phyloP scores from a whole-genome alignment of 768 basidiomycete species.

The Hirschioporus abietinus region DNA sequence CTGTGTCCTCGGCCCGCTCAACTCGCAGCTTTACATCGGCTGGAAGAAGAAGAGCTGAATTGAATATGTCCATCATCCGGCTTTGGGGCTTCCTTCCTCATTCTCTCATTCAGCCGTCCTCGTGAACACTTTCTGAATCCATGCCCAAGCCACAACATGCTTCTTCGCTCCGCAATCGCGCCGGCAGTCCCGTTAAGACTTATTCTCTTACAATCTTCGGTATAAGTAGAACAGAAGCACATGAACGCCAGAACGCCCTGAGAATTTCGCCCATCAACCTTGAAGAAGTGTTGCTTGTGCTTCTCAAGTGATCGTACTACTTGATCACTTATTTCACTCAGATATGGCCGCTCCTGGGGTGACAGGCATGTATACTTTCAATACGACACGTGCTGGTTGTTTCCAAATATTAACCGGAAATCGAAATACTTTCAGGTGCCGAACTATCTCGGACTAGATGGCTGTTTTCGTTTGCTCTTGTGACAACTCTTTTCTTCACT shows the following conservation, averaged over 20 bases:
- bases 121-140: background rate
- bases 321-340: background rate
- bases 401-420: background rate
- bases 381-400: too few relatives aligned
- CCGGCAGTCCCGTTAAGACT: background rate
- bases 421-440: slow-evolving; percentile 28
- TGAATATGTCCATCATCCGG: background rate
- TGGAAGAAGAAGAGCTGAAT: background rate
- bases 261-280: background rate
- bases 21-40: background rate
- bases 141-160: background rate
- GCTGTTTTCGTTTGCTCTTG: slow-evolving; percentile 58
- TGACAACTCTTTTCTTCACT: slow-evolving; percentile 74
- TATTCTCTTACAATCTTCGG: background rate
- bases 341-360: background rate
- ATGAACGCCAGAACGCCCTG: background rate
- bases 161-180: background rate
- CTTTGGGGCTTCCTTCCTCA: slow-evolving; percentile 11
- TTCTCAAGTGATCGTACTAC: background rate
- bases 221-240: slow-evolving; percentile 1
- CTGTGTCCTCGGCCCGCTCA: background rate
- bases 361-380: background rate
- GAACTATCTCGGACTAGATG: slow-evolving; percentile 42
- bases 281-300: background rate
- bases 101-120: slow-evolving; percentile 1